Evolutionary conservation across 345 rosid genomes (phyloP).

Genomic region (Gossypium stocksii): DNA sequence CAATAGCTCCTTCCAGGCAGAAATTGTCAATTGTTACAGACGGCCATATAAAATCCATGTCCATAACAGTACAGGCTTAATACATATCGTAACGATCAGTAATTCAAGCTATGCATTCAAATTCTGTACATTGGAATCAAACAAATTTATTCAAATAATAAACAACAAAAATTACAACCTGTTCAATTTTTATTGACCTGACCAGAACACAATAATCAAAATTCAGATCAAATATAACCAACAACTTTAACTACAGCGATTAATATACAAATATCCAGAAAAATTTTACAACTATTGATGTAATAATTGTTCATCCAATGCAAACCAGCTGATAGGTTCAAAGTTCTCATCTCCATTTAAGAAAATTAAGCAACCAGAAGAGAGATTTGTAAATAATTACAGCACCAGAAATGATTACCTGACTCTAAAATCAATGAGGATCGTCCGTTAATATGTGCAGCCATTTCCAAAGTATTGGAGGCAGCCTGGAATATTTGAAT

Average conservation of each 20-base stretch:
- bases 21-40: too few relatives aligned
- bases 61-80: background rate
- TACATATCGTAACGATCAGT: too few relatives aligned
- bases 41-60: background rate
- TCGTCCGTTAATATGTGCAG: background rate
- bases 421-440: background rate
- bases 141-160: background rate
- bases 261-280: background rate
- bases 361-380: background rate
- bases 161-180: background rate
- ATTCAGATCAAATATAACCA: background rate
- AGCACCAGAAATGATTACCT: constrained; percentile 4
- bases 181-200: background rate
- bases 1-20: too few relatives aligned
- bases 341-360: background rate
- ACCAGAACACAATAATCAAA: background rate
- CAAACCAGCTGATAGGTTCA: background rate
- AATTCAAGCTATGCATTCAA: background rate
- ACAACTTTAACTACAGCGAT: background rate
- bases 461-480: background rate
- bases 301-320: background rate
- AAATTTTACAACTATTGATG: background rate
- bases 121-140: background rate
- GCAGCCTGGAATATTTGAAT: background rate
- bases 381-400: background rate